phyloP scores from a whole-genome alignment of 2,329 filamentous ascomycete genomes.

The Colletotrichum somersetense region DNA sequence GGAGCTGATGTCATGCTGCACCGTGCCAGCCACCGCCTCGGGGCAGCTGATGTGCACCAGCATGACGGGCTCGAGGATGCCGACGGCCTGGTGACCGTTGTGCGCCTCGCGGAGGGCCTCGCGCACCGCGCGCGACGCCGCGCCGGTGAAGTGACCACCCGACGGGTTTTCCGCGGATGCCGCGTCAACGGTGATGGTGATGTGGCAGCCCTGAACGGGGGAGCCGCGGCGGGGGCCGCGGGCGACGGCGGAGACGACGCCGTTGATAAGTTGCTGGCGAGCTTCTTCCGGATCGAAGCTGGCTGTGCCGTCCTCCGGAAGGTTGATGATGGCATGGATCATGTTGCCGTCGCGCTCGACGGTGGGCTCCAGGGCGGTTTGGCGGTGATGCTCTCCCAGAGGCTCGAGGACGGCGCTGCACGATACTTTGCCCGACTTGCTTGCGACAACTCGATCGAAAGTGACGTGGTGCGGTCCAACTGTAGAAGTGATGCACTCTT shows the following conservation, averaged over 20 bases:
- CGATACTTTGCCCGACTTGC: slow-evolving; percentile 81
- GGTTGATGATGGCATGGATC: slow-evolving; percentile 68
- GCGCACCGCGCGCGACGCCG: slow-evolving; percentile 73
- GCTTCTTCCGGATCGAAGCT: slow-evolving; percentile 64
- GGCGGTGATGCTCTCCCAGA: slow-evolving; percentile 57
- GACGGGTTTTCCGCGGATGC: slow-evolving; percentile 70
- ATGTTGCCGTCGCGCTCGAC: slow-evolving; percentile 78
- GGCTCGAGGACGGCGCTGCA: slow-evolving; percentile 79
- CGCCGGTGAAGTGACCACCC: slow-evolving; percentile 76
- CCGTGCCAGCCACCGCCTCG: slow-evolving; percentile 81
- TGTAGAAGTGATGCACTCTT: slow-evolving; percentile 78
- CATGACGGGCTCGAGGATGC: slow-evolving; percentile 95
- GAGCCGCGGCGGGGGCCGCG: slow-evolving; percentile 85
- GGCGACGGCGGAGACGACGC: slow-evolving; percentile 84
- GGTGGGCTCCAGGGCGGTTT: slow-evolving; percentile 56
- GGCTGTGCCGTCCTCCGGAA: slow-evolving; percentile 60
- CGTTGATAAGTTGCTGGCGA: slow-evolving; percentile 77
- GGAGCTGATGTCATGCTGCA: slow-evolving; percentile 84
- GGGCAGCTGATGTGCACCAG: slow-evolving; percentile 87
- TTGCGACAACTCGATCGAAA: slow-evolving; percentile 84
- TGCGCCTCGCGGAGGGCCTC: slow-evolving; percentile 75
- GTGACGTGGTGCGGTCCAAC: slow-evolving; percentile 70
- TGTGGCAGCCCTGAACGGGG: slow-evolving; percentile 81
- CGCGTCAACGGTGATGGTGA: slow-evolving; percentile 74
- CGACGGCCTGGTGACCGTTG: slow-evolving; percentile 62